Evolutionary conservation across 2,329 filamentous ascomycete species (phyloP), one percentile per base, ranked within the genome.

Genomic region (Pezicula radicicola): DNA sequence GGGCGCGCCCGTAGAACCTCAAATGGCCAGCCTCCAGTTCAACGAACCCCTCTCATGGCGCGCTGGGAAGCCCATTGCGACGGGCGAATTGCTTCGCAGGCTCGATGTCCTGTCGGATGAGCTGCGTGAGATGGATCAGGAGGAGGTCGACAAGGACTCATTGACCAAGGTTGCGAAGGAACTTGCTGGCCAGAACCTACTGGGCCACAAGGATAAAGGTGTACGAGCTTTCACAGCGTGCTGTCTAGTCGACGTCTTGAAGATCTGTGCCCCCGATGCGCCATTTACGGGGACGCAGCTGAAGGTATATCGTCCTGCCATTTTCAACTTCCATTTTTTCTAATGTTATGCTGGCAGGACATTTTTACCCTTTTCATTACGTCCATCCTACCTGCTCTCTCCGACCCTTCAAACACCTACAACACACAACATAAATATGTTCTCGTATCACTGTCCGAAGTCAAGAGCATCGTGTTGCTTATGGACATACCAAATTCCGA

Each of bases 401-500:
- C 90, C 63, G 87, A 96, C 63, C 90, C 92, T 12, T 86, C 86
- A 37, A 88, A 96, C 67, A 86, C 92, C 9, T 97, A 97, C 76
- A 93, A 96, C 70, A 85, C 84, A 56, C 92, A 97, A 70, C 91
- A 99, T 72, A 85, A 94, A 71, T 94, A 95, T 66, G 89, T 97
- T 56, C 78, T 99, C 55, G 84, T 85, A 55, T 97, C 92, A 16
- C 80, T 99, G 28, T 87, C 91, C 51, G 91, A 96, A 60, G 89
- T 96, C 61, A 96, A 97, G 77, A 97, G 91, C 72, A 90, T 99
- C 40, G 82, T 97, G 8, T 83, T 99, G 39, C 81, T 99, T 60
- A 88, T 89, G 55, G 94, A 99, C 62, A 82, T 97, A 37, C 87
- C 91, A 25, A 87, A 88, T 51, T 83, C 89, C 48, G 91, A 96